A percentile compares a stretch with the other conserved stretches of the same genome.
Conservation (phyloP, 2,329 filamentous ascomycete species). For the Cladophialophora yegresii region DNA sequence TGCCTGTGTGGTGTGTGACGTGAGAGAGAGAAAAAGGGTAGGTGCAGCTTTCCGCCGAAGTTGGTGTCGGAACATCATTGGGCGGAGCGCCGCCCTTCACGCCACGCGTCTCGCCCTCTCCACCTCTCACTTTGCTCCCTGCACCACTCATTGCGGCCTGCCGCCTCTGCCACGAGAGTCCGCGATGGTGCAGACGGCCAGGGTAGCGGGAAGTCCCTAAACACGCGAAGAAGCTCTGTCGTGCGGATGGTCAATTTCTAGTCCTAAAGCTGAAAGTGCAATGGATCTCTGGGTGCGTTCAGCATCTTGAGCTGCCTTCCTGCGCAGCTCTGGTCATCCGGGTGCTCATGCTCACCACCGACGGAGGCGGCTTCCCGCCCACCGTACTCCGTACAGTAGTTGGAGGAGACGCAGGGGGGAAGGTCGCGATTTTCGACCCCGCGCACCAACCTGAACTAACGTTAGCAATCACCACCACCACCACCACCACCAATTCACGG, state of each 20-base stretch:
- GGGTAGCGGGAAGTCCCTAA: neutral
- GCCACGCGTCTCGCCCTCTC: constrained; percentile 10
- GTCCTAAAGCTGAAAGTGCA: neutral
- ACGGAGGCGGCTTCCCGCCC: constrained; percentile 7
- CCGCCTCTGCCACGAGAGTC: neutral
- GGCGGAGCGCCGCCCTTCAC: constrained; percentile 23
- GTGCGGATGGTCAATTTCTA: neutral
- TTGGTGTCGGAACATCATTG: constrained; percentile 16
- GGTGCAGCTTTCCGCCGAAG: constrained; percentile 18
- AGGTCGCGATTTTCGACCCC: neutral
- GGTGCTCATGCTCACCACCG: neutral
- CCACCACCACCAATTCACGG: neutral
- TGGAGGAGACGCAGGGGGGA: constrained; percentile 5
- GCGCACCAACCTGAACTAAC: constrained; percentile 2
- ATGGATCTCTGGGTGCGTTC: neutral
- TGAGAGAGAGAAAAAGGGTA: neutral
- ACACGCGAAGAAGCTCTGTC: neutral
- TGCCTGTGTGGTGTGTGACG: neutral
- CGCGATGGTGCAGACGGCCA: neutral
- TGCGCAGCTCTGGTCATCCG: neutral
- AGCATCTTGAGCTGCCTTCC: neutral
- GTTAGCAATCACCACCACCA: no score
- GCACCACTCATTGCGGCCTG: neutral
- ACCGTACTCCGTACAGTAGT: neutral
- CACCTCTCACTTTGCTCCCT: constrained; percentile 11